Percentiles rank a stretch among this genome's conserved stretches.
Conservation (phyloP, 306 rosid genomes). For the Nissolia schottii region DNA sequence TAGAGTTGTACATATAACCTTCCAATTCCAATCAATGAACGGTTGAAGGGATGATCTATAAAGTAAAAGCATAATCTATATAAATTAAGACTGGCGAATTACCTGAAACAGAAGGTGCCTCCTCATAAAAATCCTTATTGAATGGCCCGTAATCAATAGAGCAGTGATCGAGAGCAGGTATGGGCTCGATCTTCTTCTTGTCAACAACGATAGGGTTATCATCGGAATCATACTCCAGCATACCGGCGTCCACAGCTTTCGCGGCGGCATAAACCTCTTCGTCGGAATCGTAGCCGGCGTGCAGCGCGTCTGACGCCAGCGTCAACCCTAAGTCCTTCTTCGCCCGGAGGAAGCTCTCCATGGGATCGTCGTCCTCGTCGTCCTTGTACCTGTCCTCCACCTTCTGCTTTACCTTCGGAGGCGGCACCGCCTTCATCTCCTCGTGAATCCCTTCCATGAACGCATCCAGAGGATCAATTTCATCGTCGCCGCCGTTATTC, state of each 20-base stretch:
- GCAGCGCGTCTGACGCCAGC: conserved; percentile 80
- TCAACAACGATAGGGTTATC: conserved; percentile 78
- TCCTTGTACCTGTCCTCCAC: conserved; percentile 66
- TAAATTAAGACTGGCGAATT: not conserved
- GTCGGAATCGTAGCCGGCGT: conserved; percentile 89
- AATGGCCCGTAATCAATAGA: conserved; percentile 79
- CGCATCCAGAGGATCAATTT: conserved; percentile 88
- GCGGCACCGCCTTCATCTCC: conserved; percentile 78
- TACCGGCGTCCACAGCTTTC: conserved; percentile 88
- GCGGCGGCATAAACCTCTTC: conserved; percentile 99
- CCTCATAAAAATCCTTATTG: conserved; percentile 89
- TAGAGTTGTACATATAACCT: not conserved
- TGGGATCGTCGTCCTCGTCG: conserved; percentile 83
- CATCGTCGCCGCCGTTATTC: conserved; percentile 43
- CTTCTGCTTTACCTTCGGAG: conserved; percentile 66
- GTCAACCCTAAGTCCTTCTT: conserved; percentile 85
- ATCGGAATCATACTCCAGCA: conserved; percentile 90
- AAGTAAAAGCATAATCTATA: not conserved
- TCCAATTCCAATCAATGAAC: not conserved
- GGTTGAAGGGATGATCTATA: not conserved
- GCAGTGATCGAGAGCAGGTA: conserved; percentile 80
- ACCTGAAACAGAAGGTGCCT: conserved; percentile 81
- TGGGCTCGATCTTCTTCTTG: conserved; percentile 85
- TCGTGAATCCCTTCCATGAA: conserved; percentile 95
- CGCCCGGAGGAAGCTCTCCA: conserved; percentile 88